phyloP scores from a whole-genome alignment of 177 flowering plant genomes.

The Vitis hybrid region DNA sequence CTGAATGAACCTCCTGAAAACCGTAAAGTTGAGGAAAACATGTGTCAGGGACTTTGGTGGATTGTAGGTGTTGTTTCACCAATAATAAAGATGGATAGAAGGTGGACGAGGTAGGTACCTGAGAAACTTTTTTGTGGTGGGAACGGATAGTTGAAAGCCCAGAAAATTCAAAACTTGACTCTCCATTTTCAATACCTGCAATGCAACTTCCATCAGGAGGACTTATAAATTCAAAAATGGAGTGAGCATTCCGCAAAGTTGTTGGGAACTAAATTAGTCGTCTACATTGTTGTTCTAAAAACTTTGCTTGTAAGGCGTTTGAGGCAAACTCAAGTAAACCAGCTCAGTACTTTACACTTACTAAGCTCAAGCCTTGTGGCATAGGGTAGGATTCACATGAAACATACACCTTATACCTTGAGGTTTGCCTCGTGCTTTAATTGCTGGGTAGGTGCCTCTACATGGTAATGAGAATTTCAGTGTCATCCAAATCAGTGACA shows the following conservation, averaged over 20 bases:
- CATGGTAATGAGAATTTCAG: no score
- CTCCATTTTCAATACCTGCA: slow-evolving; percentile 66
- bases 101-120: slow-evolving; percentile 32
- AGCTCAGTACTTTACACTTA: background rate
- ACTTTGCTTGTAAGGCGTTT: background rate
- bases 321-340: no score
- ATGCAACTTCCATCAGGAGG: slow-evolving; percentile 14
- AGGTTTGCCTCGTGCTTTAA: background rate
- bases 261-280: background rate
- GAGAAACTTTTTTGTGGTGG: slow-evolving; percentile 63
- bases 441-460: no score
- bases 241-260: background rate
- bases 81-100: background rate
- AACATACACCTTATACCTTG: background rate
- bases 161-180: slow-evolving; percentile 43
- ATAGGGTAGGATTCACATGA: background rate
- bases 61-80: no score
- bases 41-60: background rate
- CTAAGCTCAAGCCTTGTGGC: background rate
- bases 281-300: background rate
- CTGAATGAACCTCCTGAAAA: slow-evolving; percentile 59
- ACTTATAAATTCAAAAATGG: background rate
- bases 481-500: no score
- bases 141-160: slow-evolving; percentile 53
- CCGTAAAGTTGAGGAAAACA: background rate